Evolutionary conservation across 2,329 filamentous ascomycete species (phyloP).

Genomic region (Elsinoe perseae): DNA sequence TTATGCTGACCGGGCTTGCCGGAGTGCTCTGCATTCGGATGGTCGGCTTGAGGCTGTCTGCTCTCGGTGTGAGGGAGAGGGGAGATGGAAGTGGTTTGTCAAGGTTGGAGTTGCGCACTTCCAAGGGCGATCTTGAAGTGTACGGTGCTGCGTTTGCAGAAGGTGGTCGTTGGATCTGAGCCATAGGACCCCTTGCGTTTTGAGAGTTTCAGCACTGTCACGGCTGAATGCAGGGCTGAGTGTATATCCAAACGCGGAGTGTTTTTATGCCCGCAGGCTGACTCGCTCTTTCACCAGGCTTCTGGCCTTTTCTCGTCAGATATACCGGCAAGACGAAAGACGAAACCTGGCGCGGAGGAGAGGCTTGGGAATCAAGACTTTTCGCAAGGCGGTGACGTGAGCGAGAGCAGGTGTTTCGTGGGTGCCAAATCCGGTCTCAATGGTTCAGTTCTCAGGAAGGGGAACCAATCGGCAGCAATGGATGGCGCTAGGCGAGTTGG

Average conservation of each 20-base stretch:
- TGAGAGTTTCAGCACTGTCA: slow-evolving; percentile 2
- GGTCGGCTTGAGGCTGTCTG: slow-evolving; percentile 17
- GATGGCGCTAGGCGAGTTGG: not conserved
- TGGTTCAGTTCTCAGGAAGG: slow-evolving; percentile 2
- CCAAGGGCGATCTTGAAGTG: slow-evolving; percentile 12
- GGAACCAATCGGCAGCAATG: slow-evolving; percentile 7
- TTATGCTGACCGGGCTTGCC: slow-evolving; percentile 29
- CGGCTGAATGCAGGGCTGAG: slow-evolving; percentile 8
- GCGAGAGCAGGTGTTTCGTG: slow-evolving; percentile 4
- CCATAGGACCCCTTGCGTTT: slow-evolving; percentile 25
- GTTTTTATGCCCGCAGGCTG: slow-evolving; percentile 8
- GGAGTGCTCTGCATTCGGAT: slow-evolving; percentile 29
- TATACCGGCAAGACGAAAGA: not conserved
- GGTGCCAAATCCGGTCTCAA: slow-evolving; percentile 9
- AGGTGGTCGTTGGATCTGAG: slow-evolving; percentile 51
- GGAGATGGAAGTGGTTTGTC: slow-evolving; percentile 16
- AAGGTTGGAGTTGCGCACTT: slow-evolving; percentile 14
- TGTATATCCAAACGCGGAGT: not conserved
- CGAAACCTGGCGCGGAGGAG: not conserved
- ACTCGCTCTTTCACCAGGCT: slow-evolving; percentile 4
- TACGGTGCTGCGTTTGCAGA: slow-evolving; percentile 22
- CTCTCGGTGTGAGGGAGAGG: slow-evolving; percentile 8
- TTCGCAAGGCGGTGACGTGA: slow-evolving; percentile 13
- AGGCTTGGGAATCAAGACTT: slow-evolving; percentile 1
- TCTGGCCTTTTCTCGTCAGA: not conserved